Evolutionary conservation across 2,329 filamentous ascomycete genomes (phyloP), one percentile per base, ranked within the genome.

Genomic region (Ophiostoma novo-ulmi): DNA sequence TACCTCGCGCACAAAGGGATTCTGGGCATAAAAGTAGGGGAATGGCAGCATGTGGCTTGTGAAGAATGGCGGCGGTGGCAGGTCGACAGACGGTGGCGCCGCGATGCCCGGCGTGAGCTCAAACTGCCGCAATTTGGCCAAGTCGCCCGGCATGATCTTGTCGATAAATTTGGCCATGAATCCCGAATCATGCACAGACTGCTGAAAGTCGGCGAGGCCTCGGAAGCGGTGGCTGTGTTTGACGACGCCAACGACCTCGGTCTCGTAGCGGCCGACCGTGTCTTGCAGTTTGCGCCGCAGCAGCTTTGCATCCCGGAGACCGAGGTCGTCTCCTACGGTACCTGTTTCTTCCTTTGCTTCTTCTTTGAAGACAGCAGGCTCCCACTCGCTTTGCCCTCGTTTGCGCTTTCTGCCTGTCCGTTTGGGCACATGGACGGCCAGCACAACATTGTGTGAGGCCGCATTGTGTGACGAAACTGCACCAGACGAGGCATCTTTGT

Each of bases 401-500:
- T 94, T 97, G 71, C 94, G 87, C 80, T 91, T 97, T 72, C 93
- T 87, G 3, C 94, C 94, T 2, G 93, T 97, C 70, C 92, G 85
- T 78, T 89, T 95, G 0, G 95, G 94, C 0, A 98, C 88, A 0
- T 90, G 93, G 70, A 99, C 85, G 78, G 93, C 94, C 69, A 99
- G 83, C 26, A 98, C 84, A 26, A 98, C 82, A 77, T 97, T 97
- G 77, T 93, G 92, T 11, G 92, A 91, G 26, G 87, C 81, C 41
- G 89, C 87, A 77, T 90, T 91, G 61, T 89, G 89, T 8, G 94
- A 97, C 75, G 90, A 83, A 72, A 97, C 83, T 10, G 92, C 91
- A 75, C 91, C 90, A 75, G 91, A 89, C 76, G 92, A 88, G 2
- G 90, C 89, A 78, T 96, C 93, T 74, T 93, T 87, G 35, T 91